Evolutionary conservation across 257 asterid genomes (phyloP), one percentile per base, ranked within the genome.

Genomic region (Jacaranda copaia): DNA sequence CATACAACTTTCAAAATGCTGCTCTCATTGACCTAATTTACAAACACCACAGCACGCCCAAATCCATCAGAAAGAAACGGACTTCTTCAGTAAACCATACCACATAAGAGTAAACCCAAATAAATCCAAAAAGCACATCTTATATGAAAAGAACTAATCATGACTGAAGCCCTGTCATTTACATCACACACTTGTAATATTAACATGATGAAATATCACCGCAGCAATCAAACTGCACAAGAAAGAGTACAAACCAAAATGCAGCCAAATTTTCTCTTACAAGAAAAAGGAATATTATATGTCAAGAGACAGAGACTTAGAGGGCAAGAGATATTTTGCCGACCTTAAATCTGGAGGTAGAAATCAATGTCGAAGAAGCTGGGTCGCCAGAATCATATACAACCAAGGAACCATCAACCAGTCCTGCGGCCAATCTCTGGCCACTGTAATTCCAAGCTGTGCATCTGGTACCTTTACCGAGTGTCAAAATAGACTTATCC

Each of bases 401-500:
- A 78, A 80, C 77, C 74, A 94, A 68, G 46, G 87, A 63, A 72
- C 97, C 97, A 75, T 94, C 86, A 19, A 20, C 59, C 51, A 87
- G 81, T 52, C 94, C 97, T 39, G 96, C 89, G 7, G 85, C 94
- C 82, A 94, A 75, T 82, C 97, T 89, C 62, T 90, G 96, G 32
- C 97, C 96, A 78, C 90, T 85, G 79, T 84, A 89, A 82, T 92
- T 92, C 97, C 98, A 94, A 51, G 94, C 89, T 12, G 94, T 84
- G 81, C 94, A 94, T 13, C 81, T 79, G 16, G 94, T 89, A 9
- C 92, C 96, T 77, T 87, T 81, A 5, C 89, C 93, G 18, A 93
- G 89, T 2, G 79, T 76, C 81, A 90, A 18, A 77, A 91, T 80
- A 4, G 83, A 65, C 42, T 82, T 85, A 51, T 91, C 98, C 98